phyloP scores from a whole-genome alignment of 2,329 filamentous ascomycete genomes.

The Westerdykella sp. region DNA sequence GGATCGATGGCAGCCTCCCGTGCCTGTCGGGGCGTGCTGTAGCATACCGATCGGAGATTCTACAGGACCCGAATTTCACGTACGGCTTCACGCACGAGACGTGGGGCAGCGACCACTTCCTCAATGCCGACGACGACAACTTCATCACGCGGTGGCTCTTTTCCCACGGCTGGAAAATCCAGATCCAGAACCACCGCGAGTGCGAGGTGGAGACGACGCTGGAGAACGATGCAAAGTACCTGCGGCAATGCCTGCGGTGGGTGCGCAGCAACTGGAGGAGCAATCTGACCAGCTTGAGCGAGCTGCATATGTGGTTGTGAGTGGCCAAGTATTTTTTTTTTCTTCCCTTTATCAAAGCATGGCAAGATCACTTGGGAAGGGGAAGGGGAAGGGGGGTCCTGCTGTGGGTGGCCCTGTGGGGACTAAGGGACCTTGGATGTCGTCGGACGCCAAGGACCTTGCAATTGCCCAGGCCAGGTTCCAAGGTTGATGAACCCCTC shows the following conservation, averaged over 20 bases:
- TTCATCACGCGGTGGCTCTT: conserved; percentile 97
- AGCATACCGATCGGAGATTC: conserved; percentile 81
- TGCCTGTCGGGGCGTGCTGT: conserved; percentile 94
- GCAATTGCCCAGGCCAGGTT: no score
- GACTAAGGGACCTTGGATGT: no score
- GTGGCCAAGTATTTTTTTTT: conserved; percentile 42
- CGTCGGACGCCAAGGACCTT: not conserved
- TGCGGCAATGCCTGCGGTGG: conserved; percentile 92
- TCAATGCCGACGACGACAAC: conserved; percentile 97
- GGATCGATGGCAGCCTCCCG: conserved; percentile 91
- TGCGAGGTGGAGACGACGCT: conserved; percentile 82
- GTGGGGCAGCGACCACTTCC: conserved; percentile 61
- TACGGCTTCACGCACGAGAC: conserved; percentile 87
- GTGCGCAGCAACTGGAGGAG: conserved; percentile 96
- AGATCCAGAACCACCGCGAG: conserved; percentile 87
- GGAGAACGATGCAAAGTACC: conserved; percentile 79
- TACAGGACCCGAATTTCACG: conserved; percentile 78
- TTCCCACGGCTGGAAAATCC: conserved; percentile 85
- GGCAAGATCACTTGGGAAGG: not conserved
- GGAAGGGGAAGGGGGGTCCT: not conserved
- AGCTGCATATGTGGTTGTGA: conserved; percentile 82
- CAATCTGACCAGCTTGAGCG: conserved; percentile 84
- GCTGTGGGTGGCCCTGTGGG: conserved; percentile 1
- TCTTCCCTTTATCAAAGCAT: not conserved
- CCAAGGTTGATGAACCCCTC: not conserved